Conservation (phyloP, 2,329 filamentous ascomycete genomes). For the Microsporum ferrugineum region DNA sequence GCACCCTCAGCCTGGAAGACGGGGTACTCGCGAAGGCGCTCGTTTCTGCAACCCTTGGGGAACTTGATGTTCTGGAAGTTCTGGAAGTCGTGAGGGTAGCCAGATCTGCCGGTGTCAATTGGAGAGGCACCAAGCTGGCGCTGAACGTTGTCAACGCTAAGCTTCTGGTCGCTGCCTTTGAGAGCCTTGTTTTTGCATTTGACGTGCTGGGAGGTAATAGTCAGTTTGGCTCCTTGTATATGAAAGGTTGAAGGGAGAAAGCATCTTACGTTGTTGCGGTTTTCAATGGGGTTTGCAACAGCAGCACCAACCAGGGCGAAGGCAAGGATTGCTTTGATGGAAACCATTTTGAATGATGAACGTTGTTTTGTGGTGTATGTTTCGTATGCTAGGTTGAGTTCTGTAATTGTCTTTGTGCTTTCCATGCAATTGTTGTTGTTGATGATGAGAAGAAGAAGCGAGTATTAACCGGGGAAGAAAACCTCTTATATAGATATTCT, state of each 20-base stretch:
- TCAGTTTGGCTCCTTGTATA: not conserved
- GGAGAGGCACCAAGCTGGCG: not conserved
- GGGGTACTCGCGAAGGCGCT: not conserved
- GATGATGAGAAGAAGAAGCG: not conserved
- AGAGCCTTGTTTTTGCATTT: not conserved
- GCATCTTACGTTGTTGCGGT: not conserved
- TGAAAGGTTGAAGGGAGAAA: not conserved
- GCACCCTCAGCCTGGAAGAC: not conserved
- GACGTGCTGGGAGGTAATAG: not conserved
- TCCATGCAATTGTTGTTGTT: not conserved
- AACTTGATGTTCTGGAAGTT: not conserved
- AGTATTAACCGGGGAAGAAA: not conserved
- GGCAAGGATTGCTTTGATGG: not conserved
- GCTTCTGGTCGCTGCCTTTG: not conserved
- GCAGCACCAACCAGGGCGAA: not conserved
- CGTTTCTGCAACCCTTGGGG: not conserved
- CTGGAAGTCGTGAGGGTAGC: slow-evolving; percentile 2
- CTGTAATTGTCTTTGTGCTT: not conserved
- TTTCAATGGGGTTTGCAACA: not conserved
- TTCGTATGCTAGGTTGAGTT: not conserved
- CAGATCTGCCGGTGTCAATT: not conserved
- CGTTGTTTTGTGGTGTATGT: not conserved
- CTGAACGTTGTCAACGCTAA: not conserved
- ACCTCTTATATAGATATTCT: not conserved
- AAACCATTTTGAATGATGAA: not conserved